Evolutionary conservation across 257 asterid species (phyloP).

Genomic region (Schizonepeta tenuifolia): DNA sequence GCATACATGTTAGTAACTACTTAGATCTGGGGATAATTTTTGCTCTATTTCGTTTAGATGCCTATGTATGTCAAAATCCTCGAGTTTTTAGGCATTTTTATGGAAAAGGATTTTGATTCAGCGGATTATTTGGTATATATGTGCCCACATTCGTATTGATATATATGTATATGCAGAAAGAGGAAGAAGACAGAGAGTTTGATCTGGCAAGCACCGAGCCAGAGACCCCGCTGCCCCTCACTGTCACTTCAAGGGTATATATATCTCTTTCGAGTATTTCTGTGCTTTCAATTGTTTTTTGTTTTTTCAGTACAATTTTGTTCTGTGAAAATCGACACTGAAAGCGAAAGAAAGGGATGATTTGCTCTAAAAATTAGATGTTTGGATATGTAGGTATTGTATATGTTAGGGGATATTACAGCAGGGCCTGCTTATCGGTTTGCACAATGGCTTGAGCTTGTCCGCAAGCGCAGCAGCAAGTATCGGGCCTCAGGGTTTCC

Average conservation of each 20-base stretch:
- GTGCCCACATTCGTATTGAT: neutral
- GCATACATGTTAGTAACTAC: constrained; percentile 8
- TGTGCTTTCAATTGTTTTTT: too few species aligned
- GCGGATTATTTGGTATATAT: constrained; percentile 20
- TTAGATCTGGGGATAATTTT: constrained; percentile 46
- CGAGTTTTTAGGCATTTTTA: constrained; percentile 20
- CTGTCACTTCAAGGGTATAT: constrained; percentile 88
- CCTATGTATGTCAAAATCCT: neutral
- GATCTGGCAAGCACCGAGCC: constrained; percentile 75
- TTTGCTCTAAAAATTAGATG: constrained; percentile 7
- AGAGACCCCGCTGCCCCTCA: constrained; percentile 88
- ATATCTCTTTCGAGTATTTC: neutral
- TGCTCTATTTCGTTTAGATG: constrained; percentile 21
- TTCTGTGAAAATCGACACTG: neutral
- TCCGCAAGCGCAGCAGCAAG: constrained; percentile 90
- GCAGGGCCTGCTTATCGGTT: constrained; percentile 93
- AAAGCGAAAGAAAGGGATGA: constrained; percentile 7
- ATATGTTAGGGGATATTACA: constrained; percentile 95
- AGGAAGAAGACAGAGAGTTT: constrained; percentile 72
- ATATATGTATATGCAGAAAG: constrained; percentile 67
- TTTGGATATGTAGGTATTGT: constrained; percentile 73
- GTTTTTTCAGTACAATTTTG: neutral
- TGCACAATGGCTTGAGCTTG: constrained; percentile 97
- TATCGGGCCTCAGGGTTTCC: constrained; percentile 93
- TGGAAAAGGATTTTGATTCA: constrained; percentile 4